Base-by-base conservation (phyloP, 257 asterid species). In the Solanum pinnatisectum region DNA sequence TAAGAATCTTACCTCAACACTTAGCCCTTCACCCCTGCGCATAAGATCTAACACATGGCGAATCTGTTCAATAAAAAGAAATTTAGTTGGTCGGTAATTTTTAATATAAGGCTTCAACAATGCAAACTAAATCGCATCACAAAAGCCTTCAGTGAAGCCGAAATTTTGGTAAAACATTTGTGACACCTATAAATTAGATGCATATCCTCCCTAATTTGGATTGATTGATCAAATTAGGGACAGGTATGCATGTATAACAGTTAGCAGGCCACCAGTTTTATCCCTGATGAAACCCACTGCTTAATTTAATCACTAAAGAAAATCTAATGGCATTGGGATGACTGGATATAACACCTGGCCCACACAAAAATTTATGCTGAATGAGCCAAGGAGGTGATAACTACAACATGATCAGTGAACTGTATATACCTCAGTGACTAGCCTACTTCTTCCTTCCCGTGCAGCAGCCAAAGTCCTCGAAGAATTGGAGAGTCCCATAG, bases 11-110 rank as follows among this genome's bases (percentile, higher is more conserved):
- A 95, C 99, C 98, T 96, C 99, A 42, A 94, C 59, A 81, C 98
- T 93, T 90, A 95, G 90, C 71, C 95, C 95, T 87, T 97, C 99
- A n/a, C 98, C 98, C 79, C 99, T 92, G 70, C 98, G 93, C 99
- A 97, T 94, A 91, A 94, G 96, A 88, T 94, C 98, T 91, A 97
- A 89, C 83, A 96, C 98, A 88, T 90, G 95, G 91, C 98, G 98
- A 86, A 97, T 95, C 98, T 96, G 98, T 95, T 93, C 52, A 88
- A 59, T 56, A 79, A 27, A 27, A 79, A 46, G 40, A 16, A 8
- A 16, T 8, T 79, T 9, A 46, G 67, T 59, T 79, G 67, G 67
- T 46, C 27, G 20, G 27, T 27, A 44, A 27, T 18, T 44, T 35
- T 35, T 79, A 46, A 79, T 22, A 79, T 6, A 79, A 79, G 40